Evolutionary conservation across 176 grass and related monocot species (phyloP), one percentile per base, ranked within the genome.

Genomic region (Lolium perenne): DNA sequence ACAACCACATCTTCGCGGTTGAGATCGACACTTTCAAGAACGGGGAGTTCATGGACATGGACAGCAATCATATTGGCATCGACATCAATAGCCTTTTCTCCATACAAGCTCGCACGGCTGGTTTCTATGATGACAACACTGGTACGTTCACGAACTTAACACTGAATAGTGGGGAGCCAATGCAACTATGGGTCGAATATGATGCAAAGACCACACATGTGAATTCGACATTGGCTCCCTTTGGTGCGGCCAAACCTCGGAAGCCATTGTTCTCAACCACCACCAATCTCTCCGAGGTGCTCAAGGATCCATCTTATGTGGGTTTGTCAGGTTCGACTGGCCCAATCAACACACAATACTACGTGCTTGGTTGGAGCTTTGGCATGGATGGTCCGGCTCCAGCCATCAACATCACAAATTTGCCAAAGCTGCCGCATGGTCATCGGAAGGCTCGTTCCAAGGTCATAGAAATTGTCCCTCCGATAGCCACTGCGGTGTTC

Each of bases 21-120:
- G 87, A 89, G 82, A 17, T 89, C 11, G 87, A 89, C 57, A 85
- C 82, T 17, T 74, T 47, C 32, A 21, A 23, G 13, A 81, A 74
- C 65, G 13, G 6, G 4, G 64, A 80, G 18, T 38, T 88, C 18
- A 1, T 8, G 13, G 86, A 88, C 54, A 83, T 78, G 14, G n/a
- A 88, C 17, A 74, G 55, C 72, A 88, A 88, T 48, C 86, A 88
- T 38, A 73, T 88, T 0, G 86, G 80, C 14, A 25, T 88, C 35
- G 72, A 88, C 49, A 10, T 83, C 50, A 83, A 83, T 7, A 18
- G 49, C 20, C 5, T 88, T 10, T 22, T 6, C 21, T 88, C 87
- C 20, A 7, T 38, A 7, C 0, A 23, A 7, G 59, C 81, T 5
- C 0, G 8, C 41, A 4, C 18, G 6, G 87, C 80, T 1, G 74